phyloP scores from a whole-genome alignment of 345 rosid genomes.

The Eucalyptus sp. region DNA sequence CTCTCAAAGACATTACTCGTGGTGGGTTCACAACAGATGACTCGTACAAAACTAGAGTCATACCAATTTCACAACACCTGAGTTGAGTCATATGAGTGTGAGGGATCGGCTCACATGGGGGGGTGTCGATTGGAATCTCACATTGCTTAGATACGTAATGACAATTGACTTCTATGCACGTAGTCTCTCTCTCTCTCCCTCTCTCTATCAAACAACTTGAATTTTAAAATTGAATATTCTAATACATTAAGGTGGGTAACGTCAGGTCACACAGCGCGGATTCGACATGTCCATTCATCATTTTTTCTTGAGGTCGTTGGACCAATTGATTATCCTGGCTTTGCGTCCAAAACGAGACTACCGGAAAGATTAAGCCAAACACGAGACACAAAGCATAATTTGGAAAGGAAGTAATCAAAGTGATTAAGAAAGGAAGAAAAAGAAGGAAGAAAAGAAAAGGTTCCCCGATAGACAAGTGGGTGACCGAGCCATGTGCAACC shows the following conservation, averaged over 20 bases:
- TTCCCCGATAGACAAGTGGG: conserved; percentile 14
- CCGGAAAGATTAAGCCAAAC: conserved; percentile 1
- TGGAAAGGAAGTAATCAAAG: conserved; percentile 10
- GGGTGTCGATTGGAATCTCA: not conserved
- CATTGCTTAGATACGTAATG: not conserved
- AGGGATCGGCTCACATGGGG: not conserved
- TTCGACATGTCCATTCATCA: not conserved
- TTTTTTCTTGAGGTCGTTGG: not conserved
- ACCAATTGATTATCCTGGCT: not conserved
- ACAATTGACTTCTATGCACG: not conserved
- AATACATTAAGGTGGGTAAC: not conserved
- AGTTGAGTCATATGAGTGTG: not conserved
- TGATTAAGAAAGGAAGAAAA: not conserved
- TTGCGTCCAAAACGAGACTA: not conserved
- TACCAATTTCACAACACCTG: not conserved
- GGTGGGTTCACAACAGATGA: not conserved
- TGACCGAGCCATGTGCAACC: conserved; percentile 24
- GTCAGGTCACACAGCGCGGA: not conserved
- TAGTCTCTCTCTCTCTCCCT: not conserved
- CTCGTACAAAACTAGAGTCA: not conserved
- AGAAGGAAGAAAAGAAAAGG: not conserved
- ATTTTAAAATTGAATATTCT: not conserved
- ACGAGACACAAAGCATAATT: conserved; percentile 12
- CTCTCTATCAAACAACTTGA: not conserved
- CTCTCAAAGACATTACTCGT: not conserved